Evolutionary conservation across 345 rosid species (phyloP), one percentile per base, ranked within the genome.

Genomic region (Eucalyptus marginata): DNA sequence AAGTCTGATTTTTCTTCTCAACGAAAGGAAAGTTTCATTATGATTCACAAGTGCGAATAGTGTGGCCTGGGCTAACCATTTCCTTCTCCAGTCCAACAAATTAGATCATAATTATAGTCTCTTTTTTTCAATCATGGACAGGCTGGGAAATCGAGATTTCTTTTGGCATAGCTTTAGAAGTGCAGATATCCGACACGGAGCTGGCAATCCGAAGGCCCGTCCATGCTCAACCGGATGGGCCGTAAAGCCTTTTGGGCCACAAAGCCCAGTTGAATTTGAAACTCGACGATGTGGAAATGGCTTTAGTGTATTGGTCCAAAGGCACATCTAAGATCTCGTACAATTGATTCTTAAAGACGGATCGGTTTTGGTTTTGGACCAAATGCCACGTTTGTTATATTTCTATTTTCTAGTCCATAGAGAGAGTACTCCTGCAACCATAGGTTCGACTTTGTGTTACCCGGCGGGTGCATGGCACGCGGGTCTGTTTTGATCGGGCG

Each of bases 391-490:
- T 36, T 10, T 9, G 27, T 20, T 18, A 44, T 1, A 5, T 40
- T 76, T 36, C 47, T 31, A 10, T 3, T 40, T 76, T 36, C 47
- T 31, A 10, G 15, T 20, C 83, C 27, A 20, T 10, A 18, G 15
- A 40, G 15, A 76, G 83, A 5, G 83, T 20, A 18, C 46, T 71
- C 46, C 81, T 5, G 43, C 22, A 3, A 33, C 10, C 1, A 0
- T 24, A 31, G 24, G 4, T 31, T 31, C 12, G 24, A 33, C 24
- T 4, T 68, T 31, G 80, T 2, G 1, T 4, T 11, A 6, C 46
- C 83, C 46, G 0, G 83, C 3, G 1, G 46, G 13, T 2, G 27
- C 27, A 22, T 3, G 3, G 27, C 27, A 10, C 2, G 2, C 5
- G 44, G 80, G 25, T 68, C 80, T 10, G 24, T 17, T 33, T 10